Evolutionary conservation across 2,329 filamentous ascomycete species (phyloP).

Genomic region (Cladosporium colombiae): DNA sequence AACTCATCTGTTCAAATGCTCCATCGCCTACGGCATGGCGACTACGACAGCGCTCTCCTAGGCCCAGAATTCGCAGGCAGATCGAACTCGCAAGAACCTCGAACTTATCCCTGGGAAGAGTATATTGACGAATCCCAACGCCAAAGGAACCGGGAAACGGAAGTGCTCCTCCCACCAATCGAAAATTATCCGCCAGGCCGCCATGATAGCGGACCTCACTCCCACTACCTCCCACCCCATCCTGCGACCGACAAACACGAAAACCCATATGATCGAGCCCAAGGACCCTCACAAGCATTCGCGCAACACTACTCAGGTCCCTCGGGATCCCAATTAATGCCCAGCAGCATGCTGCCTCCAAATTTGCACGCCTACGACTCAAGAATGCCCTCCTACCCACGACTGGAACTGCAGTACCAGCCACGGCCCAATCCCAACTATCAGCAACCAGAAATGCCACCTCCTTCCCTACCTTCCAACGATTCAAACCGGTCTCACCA

Average conservation of each 20-base stretch:
- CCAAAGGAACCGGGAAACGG: not conserved
- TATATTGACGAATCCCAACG: not conserved
- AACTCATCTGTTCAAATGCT: conserved; percentile 11
- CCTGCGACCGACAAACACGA: not conserved
- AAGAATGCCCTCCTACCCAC: not conserved
- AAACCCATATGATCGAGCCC: not conserved
- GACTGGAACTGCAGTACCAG: conserved; percentile 9
- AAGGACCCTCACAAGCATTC: not conserved
- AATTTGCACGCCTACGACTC: not conserved
- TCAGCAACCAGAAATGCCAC: conserved; percentile 1
- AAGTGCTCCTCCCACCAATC: not conserved
- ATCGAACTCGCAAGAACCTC: not conserved
- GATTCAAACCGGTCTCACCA: not conserved
- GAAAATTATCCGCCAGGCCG: not conserved
- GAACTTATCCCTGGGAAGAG: conserved; percentile 16
- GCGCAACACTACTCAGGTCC: not conserved
- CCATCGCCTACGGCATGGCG: conserved; percentile 17
- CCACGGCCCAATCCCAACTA: not conserved
- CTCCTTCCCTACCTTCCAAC: not conserved
- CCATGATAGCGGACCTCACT: not conserved
- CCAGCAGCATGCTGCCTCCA: not conserved
- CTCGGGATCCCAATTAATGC: not conserved
- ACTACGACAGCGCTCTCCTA: conserved; percentile 15
- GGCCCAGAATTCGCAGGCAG: not conserved
- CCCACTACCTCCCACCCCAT: not conserved